Conservation (phyloP, 2,329 filamentous ascomycete genomes). For the Tolypocladium capitatum region DNA sequence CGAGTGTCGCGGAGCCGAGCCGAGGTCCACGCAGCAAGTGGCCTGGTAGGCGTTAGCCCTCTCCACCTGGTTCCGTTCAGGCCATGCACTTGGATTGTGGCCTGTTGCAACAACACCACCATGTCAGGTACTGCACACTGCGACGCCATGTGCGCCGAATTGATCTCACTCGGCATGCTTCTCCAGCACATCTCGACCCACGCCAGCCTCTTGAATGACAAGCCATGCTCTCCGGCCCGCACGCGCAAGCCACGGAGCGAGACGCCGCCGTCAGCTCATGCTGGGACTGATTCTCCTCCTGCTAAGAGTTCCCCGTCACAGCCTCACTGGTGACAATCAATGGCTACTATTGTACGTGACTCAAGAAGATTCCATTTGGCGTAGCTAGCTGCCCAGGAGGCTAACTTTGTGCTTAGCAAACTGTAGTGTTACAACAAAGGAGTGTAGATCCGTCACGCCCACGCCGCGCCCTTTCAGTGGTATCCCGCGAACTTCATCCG, state of each 20-base stretch:
- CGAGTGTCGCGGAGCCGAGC: neutral
- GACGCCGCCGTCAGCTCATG: neutral
- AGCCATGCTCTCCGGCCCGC: neutral
- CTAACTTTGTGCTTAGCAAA: neutral
- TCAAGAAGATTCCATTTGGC: neutral
- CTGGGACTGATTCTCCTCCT: neutral
- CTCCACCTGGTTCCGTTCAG: neutral
- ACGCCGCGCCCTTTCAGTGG: neutral
- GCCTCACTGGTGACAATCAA: neutral
- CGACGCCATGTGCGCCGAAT: slow-evolving; percentile 17
- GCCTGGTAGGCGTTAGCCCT: too few species aligned
- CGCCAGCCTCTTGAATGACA: slow-evolving; percentile 8
- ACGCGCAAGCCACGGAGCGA: neutral
- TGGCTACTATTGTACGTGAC: neutral
- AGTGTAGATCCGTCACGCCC: slow-evolving; percentile 8
- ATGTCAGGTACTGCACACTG: slow-evolving; percentile 10
- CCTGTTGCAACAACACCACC: slow-evolving; percentile 4
- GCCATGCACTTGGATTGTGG: neutral
- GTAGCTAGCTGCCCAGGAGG: too few species aligned
- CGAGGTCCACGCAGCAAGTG: neutral
- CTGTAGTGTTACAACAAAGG: slow-evolving; percentile 8
- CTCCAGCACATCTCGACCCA: slow-evolving; percentile 19
- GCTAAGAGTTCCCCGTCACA: neutral
- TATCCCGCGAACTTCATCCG: slow-evolving; percentile 7
- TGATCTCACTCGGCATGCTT: slow-evolving; percentile 23